phyloP scores from a whole-genome alignment of 148 eudicot species.

The Arbutus unedo region DNA sequence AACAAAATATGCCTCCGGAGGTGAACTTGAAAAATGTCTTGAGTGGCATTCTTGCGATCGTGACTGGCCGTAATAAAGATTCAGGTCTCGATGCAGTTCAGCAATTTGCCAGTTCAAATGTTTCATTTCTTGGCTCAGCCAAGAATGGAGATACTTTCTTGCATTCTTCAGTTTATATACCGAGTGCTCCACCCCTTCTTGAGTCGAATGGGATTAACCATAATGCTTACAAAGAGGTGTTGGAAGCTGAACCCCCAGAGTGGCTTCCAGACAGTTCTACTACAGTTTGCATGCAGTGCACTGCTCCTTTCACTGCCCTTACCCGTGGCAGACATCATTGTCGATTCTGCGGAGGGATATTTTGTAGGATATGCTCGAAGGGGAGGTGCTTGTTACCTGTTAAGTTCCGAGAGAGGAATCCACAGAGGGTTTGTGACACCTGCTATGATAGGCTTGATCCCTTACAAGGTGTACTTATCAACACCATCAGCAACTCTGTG shows the following conservation, averaged over 20 bases:
- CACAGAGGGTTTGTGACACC: slow-evolving; percentile 97
- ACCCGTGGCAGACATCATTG: slow-evolving; percentile 97
- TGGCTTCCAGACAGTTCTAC: slow-evolving; percentile 97
- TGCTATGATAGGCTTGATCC: slow-evolving; percentile 99
- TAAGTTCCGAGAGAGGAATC: slow-evolving; percentile 95
- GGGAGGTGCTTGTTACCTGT: slow-evolving; percentile 94
- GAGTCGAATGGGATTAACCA: slow-evolving; percentile 62
- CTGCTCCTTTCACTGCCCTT: slow-evolving; percentile 73
- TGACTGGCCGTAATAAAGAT: slow-evolving; percentile 72
- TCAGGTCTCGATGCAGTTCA: slow-evolving; percentile 24
- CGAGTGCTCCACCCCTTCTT: slow-evolving; percentile 96
- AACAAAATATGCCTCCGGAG: slow-evolving; percentile 53
- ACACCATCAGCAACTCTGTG: slow-evolving; percentile 80
- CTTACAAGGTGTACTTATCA: slow-evolving; percentile 79
- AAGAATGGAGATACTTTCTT: slow-evolving; percentile 82
- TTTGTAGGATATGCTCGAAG: slow-evolving; percentile 83
- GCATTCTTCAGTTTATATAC: slow-evolving; percentile 86
- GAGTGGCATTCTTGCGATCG: slow-evolving; percentile 71
- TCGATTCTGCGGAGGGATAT: slow-evolving; percentile 95
- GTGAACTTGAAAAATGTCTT: slow-evolving; percentile 87
- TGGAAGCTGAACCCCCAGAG: slow-evolving; percentile 97
- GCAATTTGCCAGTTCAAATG: slow-evolving; percentile 55
- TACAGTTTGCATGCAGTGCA: slow-evolving; percentile 86
- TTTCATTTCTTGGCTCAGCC: slow-evolving; percentile 76
- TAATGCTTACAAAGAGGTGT: slow-evolving; percentile 69